phyloP scores from a whole-genome alignment of 768 basidiomycete genomes.

The Mycena venus region DNA sequence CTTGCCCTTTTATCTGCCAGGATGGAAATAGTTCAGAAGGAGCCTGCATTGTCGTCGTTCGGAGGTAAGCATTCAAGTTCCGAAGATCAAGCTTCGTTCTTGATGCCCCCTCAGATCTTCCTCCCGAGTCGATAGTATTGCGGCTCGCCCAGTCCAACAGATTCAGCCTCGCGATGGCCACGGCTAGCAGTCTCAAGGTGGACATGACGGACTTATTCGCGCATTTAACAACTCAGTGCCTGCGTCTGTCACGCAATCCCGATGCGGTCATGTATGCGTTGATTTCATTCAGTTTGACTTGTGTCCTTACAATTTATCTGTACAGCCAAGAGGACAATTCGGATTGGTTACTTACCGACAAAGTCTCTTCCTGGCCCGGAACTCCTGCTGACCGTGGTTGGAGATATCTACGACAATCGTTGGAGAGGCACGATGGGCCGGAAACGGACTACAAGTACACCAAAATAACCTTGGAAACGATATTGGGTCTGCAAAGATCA shows the following conservation, averaged over 20 bases:
- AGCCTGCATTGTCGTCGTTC: constrained; percentile 71
- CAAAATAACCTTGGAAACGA: constrained; percentile 82
- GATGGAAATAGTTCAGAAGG: constrained; percentile 78
- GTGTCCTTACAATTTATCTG: constrained; percentile 20
- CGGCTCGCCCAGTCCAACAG: constrained; percentile 83
- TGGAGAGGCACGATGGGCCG: constrained; percentile 81
- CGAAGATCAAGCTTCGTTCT: constrained; percentile 3
- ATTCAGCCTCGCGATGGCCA: constrained; percentile 84
- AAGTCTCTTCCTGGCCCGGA: constrained; percentile 87
- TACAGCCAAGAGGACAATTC: constrained; percentile 77
- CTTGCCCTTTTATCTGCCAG: constrained; percentile 83
- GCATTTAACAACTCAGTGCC: constrained; percentile 81
- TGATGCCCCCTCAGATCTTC: constrained; percentile 38
- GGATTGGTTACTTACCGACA: constrained; percentile 88
- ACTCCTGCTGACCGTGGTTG: constrained; percentile 85
- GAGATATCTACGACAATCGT: constrained; percentile 86
- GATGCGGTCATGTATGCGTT: constrained; percentile 69
- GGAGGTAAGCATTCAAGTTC: constrained; percentile 65
- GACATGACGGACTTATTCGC: constrained; percentile 92
- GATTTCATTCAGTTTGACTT: constrained; percentile 7
- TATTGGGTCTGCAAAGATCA: constrained; percentile 75
- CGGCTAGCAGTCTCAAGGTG: constrained; percentile 80
- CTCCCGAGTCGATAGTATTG: constrained; percentile 71
- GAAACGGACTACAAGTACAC: constrained; percentile 83
- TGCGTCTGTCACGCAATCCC: constrained; percentile 77